A percentile compares a stretch with the other conserved stretches of the same genome.
Conservation (phyloP, 495 filamentous ascomycete species). For the Lophiotrema nucula region DNA sequence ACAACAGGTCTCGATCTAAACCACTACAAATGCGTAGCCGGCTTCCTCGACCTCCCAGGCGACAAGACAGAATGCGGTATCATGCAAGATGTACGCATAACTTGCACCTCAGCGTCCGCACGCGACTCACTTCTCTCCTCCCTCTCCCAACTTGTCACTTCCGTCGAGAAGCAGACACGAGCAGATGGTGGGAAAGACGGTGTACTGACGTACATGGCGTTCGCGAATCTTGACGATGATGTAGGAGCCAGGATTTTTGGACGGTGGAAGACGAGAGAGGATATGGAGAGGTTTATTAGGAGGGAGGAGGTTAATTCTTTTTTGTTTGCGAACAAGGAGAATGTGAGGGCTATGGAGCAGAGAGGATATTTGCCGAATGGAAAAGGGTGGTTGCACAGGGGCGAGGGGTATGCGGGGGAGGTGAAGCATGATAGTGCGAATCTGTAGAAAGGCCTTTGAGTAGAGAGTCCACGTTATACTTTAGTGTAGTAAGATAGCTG, state of each 20-base stretch:
- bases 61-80: constrained; percentile 15
- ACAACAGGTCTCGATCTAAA: constrained; percentile 32
- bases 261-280: constrained; percentile 25
- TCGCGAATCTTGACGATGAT: constrained; percentile 31
- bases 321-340: constrained; percentile 23
- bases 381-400: constrained; percentile 35
- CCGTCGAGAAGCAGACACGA: constrained; percentile 7
- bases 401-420: constrained; percentile 6
- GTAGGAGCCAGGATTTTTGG: constrained; percentile 26
- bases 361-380: constrained; percentile 33
- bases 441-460: neutral
- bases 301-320: constrained; percentile 23
- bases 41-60: constrained; percentile 28
- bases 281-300: constrained; percentile 26
- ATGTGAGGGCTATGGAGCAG: constrained; percentile 23
- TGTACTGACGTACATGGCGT: constrained; percentile 28
- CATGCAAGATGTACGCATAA: constrained; percentile 29
- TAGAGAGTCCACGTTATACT: neutral
- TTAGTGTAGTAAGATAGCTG: too few species aligned
- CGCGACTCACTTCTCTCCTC: constrained; percentile 7
- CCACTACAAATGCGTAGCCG: constrained; percentile 25
- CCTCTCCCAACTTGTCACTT: neutral
- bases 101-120: neutral
- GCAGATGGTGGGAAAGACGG: neutral
- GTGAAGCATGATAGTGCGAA: neutral